These are phyloP conservation scores for Candida odintsovae DNA, from an alignment of 805 yeast species.

Conservation along the genomic window DNA sequence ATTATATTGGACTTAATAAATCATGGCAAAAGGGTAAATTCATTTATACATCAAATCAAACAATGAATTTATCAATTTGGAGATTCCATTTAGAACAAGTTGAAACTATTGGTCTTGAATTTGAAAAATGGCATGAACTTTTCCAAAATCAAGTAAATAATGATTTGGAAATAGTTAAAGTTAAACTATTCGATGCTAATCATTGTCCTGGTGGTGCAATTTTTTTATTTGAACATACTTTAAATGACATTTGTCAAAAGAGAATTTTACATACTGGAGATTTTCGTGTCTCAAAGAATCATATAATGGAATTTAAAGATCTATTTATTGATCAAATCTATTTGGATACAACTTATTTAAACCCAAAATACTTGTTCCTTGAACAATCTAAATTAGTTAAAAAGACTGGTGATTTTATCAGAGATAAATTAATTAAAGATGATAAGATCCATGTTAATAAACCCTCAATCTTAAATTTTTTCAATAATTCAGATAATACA, in stretches of 20 bases:
- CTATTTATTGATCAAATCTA: conserved; percentile 54
- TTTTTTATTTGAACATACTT: conserved; percentile 54
- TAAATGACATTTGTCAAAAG: conserved; percentile 23
- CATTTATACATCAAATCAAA: conserved; percentile 68
- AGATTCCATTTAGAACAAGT: conserved; percentile 30
- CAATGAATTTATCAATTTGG: conserved; percentile 55
- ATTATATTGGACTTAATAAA: conserved; percentile 80
- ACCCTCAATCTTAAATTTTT: conserved; percentile 30
- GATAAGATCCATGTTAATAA: conserved; percentile 21
- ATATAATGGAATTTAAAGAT: conserved; percentile 21
- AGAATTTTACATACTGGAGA: conserved; percentile 85
- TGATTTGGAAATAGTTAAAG: conserved; percentile 37
- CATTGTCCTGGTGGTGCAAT: conserved; percentile 96
- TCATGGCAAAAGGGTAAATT: conserved; percentile 62
- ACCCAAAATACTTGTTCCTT: conserved; percentile 73
- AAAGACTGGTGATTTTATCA: conserved; percentile 49
- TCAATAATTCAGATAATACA: conserved; percentile 16
- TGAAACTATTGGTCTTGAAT: background rate
- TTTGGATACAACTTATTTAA: conserved; percentile 86
- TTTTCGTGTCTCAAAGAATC: conserved; percentile 61
- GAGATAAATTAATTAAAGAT: conserved; percentile 12
- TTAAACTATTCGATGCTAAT: conserved; percentile 74
- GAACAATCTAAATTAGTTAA: conserved; percentile 64
- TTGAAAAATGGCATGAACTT: background rate
- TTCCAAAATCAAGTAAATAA: background rate